Conservation (phyloP, 2,329 filamentous ascomycete genomes). For the Aquanectria penicillioides region DNA sequence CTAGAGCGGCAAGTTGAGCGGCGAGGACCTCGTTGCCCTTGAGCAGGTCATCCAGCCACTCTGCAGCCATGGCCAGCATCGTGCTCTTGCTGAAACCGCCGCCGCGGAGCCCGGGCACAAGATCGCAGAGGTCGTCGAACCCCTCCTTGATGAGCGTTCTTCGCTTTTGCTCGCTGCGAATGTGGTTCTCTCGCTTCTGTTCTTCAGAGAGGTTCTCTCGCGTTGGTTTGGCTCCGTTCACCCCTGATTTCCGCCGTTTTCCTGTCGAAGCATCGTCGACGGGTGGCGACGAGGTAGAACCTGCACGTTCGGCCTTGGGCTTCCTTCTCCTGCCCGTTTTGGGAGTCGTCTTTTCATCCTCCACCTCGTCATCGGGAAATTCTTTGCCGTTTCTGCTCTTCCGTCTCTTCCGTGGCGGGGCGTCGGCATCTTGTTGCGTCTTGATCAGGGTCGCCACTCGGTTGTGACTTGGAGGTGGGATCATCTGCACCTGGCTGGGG, state of each 20-base stretch:
- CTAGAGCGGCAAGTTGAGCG: constrained; percentile 57
- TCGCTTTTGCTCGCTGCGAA: constrained; percentile 87
- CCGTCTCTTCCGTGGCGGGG: constrained; percentile 61
- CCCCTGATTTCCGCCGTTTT: constrained; percentile 62
- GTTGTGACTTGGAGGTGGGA: constrained; percentile 24
- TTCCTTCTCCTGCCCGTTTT: constrained; percentile 58
- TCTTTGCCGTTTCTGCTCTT: constrained; percentile 63
- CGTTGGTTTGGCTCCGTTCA: constrained; percentile 54
- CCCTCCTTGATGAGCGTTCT: constrained; percentile 83
- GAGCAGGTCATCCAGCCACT: constrained; percentile 80
- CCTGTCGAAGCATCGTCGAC: constrained; percentile 49
- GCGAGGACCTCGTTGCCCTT: constrained; percentile 72
- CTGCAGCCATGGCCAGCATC: constrained; percentile 78
- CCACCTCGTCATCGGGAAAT: constrained; percentile 51
- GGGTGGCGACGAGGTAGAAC: constrained; percentile 44
- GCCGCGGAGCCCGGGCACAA: constrained; percentile 79
- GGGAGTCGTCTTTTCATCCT: constrained; percentile 47
- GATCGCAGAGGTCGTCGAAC: constrained; percentile 80
- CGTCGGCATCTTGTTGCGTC: constrained; percentile 51
- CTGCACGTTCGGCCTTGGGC: constrained; percentile 53
- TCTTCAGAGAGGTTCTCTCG: constrained; percentile 82
- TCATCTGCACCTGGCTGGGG: constrained; percentile 49
- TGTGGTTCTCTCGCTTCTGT: constrained; percentile 87
- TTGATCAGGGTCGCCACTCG: constrained; percentile 38
- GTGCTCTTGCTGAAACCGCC: constrained; percentile 86